These are phyloP conservation scores for Psilocybe tampanensis DNA, from an alignment of 768 basidiomycete species.

Conservation along the genomic window DNA sequence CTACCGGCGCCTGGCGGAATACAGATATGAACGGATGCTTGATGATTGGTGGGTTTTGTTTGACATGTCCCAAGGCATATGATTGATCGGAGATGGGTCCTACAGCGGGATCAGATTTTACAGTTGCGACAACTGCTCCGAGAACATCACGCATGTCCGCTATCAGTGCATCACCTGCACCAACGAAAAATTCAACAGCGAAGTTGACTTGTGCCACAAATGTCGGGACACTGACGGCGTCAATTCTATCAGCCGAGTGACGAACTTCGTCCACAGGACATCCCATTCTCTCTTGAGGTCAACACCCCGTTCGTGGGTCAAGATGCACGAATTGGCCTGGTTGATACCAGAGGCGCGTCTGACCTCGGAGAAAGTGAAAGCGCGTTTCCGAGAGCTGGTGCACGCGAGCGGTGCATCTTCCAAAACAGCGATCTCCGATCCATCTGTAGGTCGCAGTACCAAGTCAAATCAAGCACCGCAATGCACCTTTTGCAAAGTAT, in stretches of 20 bases:
- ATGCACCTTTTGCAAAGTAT: neutral
- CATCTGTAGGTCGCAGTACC: neutral
- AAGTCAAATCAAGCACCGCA: neutral
- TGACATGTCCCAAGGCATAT: neutral
- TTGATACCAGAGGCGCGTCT: neutral
- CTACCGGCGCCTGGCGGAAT: neutral
- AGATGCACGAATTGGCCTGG: neutral
- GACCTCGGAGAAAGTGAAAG: neutral
- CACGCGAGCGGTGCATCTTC: neutral
- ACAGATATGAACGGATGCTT: neutral
- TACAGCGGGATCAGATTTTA: neutral
- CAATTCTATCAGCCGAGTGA: neutral
- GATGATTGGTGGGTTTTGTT: neutral
- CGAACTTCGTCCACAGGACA: neutral
- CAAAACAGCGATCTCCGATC: neutral
- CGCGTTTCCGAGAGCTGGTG: neutral
- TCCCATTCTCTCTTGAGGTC: neutral
- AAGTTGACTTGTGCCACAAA: neutral
- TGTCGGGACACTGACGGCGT: neutral
- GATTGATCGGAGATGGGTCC: neutral
- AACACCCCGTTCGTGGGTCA: neutral
- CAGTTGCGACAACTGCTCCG: neutral
- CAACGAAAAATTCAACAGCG: neutral
- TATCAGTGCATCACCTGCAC: neutral
- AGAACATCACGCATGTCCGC: neutral